Conservation (phyloP, 805 yeast species). For the Saturnispora halmiae region DNA sequence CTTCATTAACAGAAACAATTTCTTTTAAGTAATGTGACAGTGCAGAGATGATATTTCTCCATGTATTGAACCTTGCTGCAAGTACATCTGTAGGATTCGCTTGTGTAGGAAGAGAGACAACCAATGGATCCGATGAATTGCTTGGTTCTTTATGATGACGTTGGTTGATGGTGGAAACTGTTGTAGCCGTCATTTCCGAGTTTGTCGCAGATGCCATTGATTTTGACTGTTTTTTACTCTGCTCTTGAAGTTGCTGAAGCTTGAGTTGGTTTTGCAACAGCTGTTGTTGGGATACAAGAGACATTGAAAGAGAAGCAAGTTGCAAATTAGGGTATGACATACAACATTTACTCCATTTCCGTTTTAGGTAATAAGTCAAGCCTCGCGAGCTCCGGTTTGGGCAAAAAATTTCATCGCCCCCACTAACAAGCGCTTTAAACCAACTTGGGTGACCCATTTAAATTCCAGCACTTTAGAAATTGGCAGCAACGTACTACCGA, state of each 20-base stretch:
- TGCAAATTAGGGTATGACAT: too few relatives aligned
- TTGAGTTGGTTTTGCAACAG: slow-evolving; percentile 39
- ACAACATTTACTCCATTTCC: too few relatives aligned
- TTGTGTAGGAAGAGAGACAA: slow-evolving; percentile 43
- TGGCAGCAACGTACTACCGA: too few relatives aligned
- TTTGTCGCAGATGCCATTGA: slow-evolving; percentile 24
- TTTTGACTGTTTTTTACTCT: slow-evolving; percentile 34
- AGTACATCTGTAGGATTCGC: slow-evolving; percentile 81
- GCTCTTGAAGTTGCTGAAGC: slow-evolving; percentile 36
- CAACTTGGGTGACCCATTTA: too few relatives aligned
- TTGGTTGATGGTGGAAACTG: slow-evolving; percentile 32
- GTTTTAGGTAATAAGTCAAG: background rate
- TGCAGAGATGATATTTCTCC: slow-evolving; percentile 75
- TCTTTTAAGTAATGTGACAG: slow-evolving; percentile 69
- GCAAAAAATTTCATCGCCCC: too few relatives aligned
- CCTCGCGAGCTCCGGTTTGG: background rate
- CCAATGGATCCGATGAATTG: slow-evolving; percentile 38
- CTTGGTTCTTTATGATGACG: slow-evolving; percentile 28
- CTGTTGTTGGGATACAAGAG: slow-evolving; percentile 34
- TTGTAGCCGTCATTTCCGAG: slow-evolving; percentile 32
- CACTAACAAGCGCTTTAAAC: too few relatives aligned
- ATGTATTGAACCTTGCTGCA: slow-evolving; percentile 74
- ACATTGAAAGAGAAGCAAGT: slow-evolving; percentile 3
- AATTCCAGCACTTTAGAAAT: too few relatives aligned
- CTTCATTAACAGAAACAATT: slow-evolving; percentile 79